A percentile compares a stretch with the other conserved stretches of the same genome.
phyloP scores from a whole-genome alignment of 257 asterid genomes.

The Solanum stenotomum region DNA sequence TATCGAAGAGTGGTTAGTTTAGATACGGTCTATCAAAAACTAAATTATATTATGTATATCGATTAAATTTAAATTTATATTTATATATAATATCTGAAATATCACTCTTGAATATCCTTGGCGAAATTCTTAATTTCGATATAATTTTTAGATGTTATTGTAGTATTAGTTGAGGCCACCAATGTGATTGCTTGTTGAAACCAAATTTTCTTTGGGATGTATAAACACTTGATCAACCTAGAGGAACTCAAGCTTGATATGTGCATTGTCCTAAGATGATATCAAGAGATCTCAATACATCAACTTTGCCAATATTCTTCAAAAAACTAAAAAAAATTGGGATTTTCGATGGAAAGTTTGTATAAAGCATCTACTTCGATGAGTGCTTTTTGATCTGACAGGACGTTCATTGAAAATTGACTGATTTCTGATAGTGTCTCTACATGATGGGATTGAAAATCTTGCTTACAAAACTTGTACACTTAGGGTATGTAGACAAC shows the following conservation, averaged over 20 bases:
- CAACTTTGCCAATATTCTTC: neutral
- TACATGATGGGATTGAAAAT: neutral
- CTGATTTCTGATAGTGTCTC: neutral
- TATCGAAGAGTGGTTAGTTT: neutral
- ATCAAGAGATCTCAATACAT: neutral
- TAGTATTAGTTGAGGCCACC: neutral
- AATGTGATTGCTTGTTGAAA: neutral
- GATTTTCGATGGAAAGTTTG: accelerated
- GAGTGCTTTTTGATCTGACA: neutral
- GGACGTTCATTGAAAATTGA: neutral
- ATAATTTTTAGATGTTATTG: neutral
- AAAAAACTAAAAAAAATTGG: neutral
- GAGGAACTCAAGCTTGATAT: neutral
- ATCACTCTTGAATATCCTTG: neutral
- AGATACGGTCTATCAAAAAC: neutral
- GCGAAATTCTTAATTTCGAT: neutral
- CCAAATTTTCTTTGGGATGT: neutral
- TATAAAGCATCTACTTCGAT: neutral
- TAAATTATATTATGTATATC: neutral
- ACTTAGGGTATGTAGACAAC: neutral
- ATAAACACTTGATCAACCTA: neutral
- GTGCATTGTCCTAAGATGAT: neutral
- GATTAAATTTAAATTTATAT: neutral
- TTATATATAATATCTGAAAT: neutral
- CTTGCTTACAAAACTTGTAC: neutral